phyloP scores from a whole-genome alignment of 495 filamentous ascomycete genomes.

The Aspergillus affinis region DNA sequence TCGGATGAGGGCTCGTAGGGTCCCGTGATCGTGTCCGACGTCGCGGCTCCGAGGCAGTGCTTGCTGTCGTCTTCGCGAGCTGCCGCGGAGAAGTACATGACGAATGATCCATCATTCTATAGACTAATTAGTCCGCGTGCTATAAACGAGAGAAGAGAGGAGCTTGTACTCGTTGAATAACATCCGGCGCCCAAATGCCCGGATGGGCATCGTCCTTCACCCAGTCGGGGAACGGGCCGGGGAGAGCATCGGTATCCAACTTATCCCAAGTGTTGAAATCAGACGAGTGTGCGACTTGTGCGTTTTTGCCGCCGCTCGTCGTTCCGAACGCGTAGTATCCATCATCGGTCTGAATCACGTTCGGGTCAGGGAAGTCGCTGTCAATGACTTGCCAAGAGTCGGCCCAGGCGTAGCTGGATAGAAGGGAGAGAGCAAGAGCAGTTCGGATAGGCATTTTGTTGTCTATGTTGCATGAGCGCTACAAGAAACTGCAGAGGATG shows the following conservation, averaged over 20 bases:
- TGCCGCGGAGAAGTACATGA: conserved; percentile 61
- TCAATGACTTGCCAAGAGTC: conserved; percentile 17
- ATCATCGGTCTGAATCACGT: conserved; percentile 29
- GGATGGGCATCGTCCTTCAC: conserved; percentile 27
- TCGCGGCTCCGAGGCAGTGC: conserved; percentile 59
- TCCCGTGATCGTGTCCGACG: conserved; percentile 39
- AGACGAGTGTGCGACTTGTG: conserved; percentile 36
- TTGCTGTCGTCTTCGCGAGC: conserved; percentile 30
- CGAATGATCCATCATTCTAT: conserved; percentile 47
- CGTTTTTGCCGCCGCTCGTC: conserved; percentile 30
- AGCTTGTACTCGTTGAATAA: conserved; percentile 35
- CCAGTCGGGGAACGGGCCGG: conserved; percentile 31
- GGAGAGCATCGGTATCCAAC: conserved; percentile 38
- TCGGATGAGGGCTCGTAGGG: conserved; percentile 49
- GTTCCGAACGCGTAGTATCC: conserved; percentile 43
- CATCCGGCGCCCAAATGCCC: conserved; percentile 39
- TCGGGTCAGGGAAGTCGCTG: conserved; percentile 38
- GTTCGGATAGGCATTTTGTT: not conserved
- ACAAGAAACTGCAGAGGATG: not conserved
- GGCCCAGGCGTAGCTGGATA: not conserved
- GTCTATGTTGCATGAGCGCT: not conserved
- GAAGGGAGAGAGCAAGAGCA: conserved; percentile 1
- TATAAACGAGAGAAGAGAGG: not conserved
- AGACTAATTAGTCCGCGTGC: conserved; percentile 8
- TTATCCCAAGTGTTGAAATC: conserved; percentile 38